Conservation (phyloP, 164 flowering plant species). For the Litsea cubeba region DNA sequence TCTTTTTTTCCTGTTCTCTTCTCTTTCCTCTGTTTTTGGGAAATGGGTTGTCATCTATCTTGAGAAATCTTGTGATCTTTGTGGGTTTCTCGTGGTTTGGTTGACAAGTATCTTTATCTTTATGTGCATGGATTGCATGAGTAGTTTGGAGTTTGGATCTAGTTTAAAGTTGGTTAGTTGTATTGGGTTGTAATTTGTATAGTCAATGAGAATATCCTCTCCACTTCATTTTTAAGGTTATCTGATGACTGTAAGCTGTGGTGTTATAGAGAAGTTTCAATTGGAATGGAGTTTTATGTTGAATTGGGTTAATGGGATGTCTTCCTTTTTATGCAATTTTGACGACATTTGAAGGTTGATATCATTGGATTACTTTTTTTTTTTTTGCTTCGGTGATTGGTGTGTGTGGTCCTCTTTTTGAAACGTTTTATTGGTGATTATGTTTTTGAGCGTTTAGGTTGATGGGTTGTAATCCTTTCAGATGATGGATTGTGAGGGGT, state of each 20-base stretch:
- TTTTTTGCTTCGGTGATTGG: not conserved
- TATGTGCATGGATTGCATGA: not conserved
- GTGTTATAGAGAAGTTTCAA: not conserved
- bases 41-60: conserved; percentile 8
- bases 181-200: not conserved
- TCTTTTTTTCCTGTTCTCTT: not conserved
- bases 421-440: not conserved
- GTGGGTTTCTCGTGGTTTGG: not conserved
- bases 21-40: not conserved
- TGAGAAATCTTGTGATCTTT: conserved; percentile 8
- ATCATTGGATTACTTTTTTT: not conserved
- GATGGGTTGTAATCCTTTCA: not conserved
- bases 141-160: not conserved
- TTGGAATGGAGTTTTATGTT: not conserved
- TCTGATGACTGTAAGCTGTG: not conserved
- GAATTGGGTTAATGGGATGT: not conserved
- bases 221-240: not conserved
- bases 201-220: not conserved
- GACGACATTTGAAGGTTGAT: not conserved
- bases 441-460: not conserved
- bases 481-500: not conserved
- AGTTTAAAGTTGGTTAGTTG: not conserved
- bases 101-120: not conserved
- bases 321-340: not conserved
- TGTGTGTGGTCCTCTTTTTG: not conserved